These are phyloP conservation scores for Cutaneotrichosporon spelunceum DNA, from an alignment of 1,284 basidiomycete genomes.

Conservation along the genomic window DNA sequence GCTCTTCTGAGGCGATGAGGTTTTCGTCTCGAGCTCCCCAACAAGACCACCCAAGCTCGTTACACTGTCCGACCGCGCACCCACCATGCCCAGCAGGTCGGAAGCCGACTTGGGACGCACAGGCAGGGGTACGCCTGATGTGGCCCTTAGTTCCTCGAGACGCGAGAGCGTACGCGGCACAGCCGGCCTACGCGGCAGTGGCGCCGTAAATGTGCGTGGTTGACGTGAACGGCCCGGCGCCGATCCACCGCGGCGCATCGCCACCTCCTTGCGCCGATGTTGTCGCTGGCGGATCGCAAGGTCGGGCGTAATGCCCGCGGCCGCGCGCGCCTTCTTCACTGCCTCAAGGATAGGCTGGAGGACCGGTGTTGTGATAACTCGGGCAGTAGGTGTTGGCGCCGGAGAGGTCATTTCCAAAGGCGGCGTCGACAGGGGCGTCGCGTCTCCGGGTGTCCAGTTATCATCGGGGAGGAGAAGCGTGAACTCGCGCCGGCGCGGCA, in stretches of 20 bases:
- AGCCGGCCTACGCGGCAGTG: constrained; percentile 29
- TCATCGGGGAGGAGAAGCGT: constrained; percentile 51
- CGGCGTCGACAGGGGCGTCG: neutral
- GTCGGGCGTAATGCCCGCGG: constrained; percentile 1
- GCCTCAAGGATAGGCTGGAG: constrained; percentile 59
- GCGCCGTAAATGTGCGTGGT: constrained; percentile 29
- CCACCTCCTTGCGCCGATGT: constrained; percentile 11
- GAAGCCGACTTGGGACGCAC: constrained; percentile 47
- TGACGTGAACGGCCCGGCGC: constrained; percentile 27
- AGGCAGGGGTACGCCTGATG: constrained; percentile 3
- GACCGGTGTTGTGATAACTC: constrained; percentile 60
- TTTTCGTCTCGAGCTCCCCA: neutral
- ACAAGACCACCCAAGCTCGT: constrained; percentile 1
- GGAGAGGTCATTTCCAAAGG: neutral
- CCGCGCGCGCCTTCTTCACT: constrained; percentile 45
- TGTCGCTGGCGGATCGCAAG: neutral
- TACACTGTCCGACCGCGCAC: neutral
- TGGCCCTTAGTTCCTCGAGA: constrained; percentile 30
- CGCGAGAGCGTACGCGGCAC: constrained; percentile 27
- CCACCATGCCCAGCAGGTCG: constrained; percentile 42
- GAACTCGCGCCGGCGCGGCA: constrained; percentile 58
- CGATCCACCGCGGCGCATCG: constrained; percentile 29
- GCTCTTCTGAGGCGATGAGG: neutral
- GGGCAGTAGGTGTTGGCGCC: constrained; percentile 30
- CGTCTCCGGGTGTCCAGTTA: neutral